Base-by-base conservation (phyloP, 495 filamentous ascomycete genomes). In the Delitschia confertaspora region DNA sequence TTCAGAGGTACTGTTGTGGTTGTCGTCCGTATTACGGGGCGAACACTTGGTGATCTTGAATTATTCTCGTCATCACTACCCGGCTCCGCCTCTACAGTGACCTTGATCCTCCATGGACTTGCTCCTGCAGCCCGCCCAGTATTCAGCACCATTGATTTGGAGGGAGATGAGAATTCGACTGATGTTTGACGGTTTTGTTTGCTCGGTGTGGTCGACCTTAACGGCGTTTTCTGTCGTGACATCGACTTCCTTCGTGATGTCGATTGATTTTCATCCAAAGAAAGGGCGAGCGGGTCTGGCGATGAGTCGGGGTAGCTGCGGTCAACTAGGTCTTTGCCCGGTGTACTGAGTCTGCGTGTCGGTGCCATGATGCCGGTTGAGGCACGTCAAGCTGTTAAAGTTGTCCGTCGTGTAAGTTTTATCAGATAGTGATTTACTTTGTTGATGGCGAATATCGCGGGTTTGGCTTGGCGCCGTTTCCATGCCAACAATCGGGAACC, bases 41-140 rank as follows among this genome's bases (percentile, higher is more conserved):
- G 32, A 32, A 49, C 54, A 7, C 23, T 44, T 2, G 61, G 62
- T 10, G 45, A 51, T 37, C 48, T 50, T 11, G 35, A 51, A 17
- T 44, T 39, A 13, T 60, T 57, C 17, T 45, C 42, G 4, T 55
- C 41, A 19, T 49, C 43, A 11, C 43, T 48, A 11, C 34, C 55
- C 29, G 61, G 61, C 45, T 67, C 56, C 19, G 65, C 62, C 47
- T 67, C 50, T 14, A 65, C 57, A 4, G 65, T 63, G 33, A 69
- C 65, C 35, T 62, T 60, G 58, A 69, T 58, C 20, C 57, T 49
- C 60, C 60, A 63, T 24, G 60, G 58, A 46, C 59, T 65, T 16
- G 51, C 47, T 11, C 43, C 48, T 3, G 54, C 54, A 2, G 46
- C 17, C 20, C 42, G 32, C 11, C 48, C 55, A 3, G 62, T 60